Evolutionary conservation across 176 grass and related monocot species (phyloP), one percentile per base, ranked within the genome.

Genomic region (Luzula sylvatica): DNA sequence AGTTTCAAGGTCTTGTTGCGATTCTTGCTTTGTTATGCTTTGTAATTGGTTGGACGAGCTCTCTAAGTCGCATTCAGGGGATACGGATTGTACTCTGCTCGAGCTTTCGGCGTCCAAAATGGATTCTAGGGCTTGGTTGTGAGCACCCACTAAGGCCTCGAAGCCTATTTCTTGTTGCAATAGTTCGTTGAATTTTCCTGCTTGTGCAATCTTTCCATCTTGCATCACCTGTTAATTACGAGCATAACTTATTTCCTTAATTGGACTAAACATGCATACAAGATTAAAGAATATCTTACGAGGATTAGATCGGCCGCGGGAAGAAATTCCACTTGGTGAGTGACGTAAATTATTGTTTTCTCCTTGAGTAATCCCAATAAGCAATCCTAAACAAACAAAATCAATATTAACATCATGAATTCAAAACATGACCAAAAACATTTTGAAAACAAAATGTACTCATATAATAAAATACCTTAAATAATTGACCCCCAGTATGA

Each of bases 321-420:
- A 74, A 98, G 85, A 76, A 90, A 98, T 74, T 98, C 92, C 9
- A 98, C 85, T 83, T 98, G 92, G 62, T 98, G 92, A 4, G 92
- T 98, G 38, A 98, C 78, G 58, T 90, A 98, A 30, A 98, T 5
- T 74, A 98, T 72, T 25, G 92, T 98, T 71, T 90, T 98, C 21
- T 83, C 81, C 55, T 76, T 86, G 44, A 98, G 92, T 58, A 83
- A 41, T 23, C 85, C 81, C 92, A 98, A 82, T 41, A 98, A 30
- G 50, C 92, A 98, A 56, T 98, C 81, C 92, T 98, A 78, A 55
- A 65, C 13, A 21, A 62, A 63, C 29, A 43, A 8, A 35, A 23
- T 15, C 44, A 12, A 5, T 13, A 64, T 52, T 67, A 46, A 32
- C 42, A 7, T 3, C 46, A 16, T 20, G 5, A 13, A 13, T 48